Percentiles rank a stretch among this genome's conserved stretches.
These are phyloP conservation scores for Hortaea werneckii DNA, from an alignment of 2,329 filamentous ascomycete species.

Conservation along the genomic window DNA sequence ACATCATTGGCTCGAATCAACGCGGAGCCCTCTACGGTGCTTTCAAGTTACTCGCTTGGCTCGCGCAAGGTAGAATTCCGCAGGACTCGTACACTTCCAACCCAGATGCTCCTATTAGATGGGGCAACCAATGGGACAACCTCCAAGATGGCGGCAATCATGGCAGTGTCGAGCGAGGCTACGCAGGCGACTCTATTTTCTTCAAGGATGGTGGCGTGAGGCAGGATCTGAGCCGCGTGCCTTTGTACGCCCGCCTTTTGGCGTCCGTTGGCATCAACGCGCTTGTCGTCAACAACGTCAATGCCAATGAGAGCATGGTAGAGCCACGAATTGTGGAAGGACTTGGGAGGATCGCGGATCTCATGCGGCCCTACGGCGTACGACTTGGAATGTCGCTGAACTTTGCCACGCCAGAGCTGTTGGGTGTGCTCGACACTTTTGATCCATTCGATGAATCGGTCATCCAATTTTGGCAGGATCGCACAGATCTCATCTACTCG, in stretches of 20 bases:
- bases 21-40: slow-evolving; percentile 59
- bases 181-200: slow-evolving; percentile 58
- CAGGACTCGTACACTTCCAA: slow-evolving; percentile 41
- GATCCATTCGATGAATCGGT: slow-evolving; percentile 54
- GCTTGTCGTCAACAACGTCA: slow-evolving; percentile 62
- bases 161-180: slow-evolving; percentile 58
- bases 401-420: slow-evolving; percentile 55
- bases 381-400: slow-evolving; percentile 56
- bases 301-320: slow-evolving; percentile 52
- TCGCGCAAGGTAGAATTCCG: slow-evolving; percentile 50
- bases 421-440: slow-evolving; percentile 37
- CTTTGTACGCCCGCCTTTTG: slow-evolving; percentile 55
- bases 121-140: slow-evolving; percentile 68
- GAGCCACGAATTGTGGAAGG: slow-evolving; percentile 50
- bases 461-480: slow-evolving; percentile 51
- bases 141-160: slow-evolving; percentile 48
- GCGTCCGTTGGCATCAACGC: slow-evolving; percentile 58
- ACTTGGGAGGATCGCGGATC: slow-evolving; percentile 51
- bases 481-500: slow-evolving; percentile 50
- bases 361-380: slow-evolving; percentile 57
- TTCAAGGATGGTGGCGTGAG: slow-evolving; percentile 48
- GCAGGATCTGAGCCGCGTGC: slow-evolving; percentile 50
- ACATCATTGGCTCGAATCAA: slow-evolving; percentile 56
- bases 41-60: slow-evolving; percentile 56
- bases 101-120: slow-evolving; percentile 52